Conservation (phyloP, 1,139 yeast genomes). For the Dujonia santamariae region DNA sequence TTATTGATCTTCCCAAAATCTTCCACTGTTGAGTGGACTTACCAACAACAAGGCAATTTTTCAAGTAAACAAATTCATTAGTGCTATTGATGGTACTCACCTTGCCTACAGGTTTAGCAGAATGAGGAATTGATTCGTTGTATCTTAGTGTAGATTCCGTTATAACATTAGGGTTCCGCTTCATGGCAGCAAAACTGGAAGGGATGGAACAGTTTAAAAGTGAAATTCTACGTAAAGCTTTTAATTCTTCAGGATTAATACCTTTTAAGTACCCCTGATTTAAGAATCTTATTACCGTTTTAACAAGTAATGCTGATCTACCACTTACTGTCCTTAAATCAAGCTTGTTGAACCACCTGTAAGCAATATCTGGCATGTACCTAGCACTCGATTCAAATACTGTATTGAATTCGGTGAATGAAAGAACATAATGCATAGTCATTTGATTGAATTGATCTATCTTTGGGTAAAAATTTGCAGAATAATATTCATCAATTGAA, state of each 20-base stretch:
- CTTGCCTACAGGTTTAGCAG: constrained; percentile 15
- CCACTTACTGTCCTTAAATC: constrained; percentile 34
- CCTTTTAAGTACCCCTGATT: constrained; percentile 14
- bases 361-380: constrained; percentile 33
- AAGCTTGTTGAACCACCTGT: constrained; percentile 28
- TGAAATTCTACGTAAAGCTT: constrained; percentile 22
- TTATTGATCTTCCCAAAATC: constrained; percentile 33
- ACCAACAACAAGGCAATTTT: constrained; percentile 24
- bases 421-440: constrained; percentile 33
- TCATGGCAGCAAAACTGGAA: constrained; percentile 25
- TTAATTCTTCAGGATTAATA: constrained; percentile 18
- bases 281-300: constrained; percentile 21
- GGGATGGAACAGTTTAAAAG: constrained; percentile 27
- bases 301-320: constrained; percentile 23
- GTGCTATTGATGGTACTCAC: constrained; percentile 13
- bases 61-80: constrained; percentile 21
- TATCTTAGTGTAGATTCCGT: constrained; percentile 25
- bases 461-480: constrained; percentile 23
- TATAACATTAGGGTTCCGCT: constrained; percentile 28
- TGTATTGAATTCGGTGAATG: constrained; percentile 18
- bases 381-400: constrained; percentile 33
- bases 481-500: constrained; percentile 11
- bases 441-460: constrained; percentile 27
- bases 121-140: constrained; percentile 24
- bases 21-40: constrained; percentile 41